Conservation (phyloP, 2,329 filamentous ascomycete genomes). For the Fusarium haematococcum region DNA sequence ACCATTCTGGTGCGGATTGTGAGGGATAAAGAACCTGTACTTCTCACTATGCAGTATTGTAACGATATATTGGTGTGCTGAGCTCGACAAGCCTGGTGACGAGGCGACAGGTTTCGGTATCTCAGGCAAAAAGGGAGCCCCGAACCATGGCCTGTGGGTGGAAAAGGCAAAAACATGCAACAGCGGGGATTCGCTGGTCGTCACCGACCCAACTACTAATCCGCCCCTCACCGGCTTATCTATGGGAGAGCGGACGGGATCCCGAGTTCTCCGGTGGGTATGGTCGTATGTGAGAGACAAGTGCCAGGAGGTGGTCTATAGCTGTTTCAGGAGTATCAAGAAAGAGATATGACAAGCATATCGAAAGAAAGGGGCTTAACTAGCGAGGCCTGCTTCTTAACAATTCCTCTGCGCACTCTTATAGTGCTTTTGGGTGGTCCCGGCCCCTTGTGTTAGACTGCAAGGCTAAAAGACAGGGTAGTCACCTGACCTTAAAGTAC, state of each 20-base stretch:
- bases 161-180: background rate
- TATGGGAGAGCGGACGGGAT: conserved; percentile 1
- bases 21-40: background rate
- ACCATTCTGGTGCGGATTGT: background rate
- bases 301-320: background rate
- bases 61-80: background rate
- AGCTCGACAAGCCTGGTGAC: background rate
- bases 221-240: background rate
- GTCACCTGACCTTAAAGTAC: background rate
- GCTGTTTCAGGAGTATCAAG: background rate
- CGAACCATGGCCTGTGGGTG: background rate
- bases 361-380: background rate
- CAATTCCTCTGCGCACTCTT: background rate
- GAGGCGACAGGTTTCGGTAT: background rate
- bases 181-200: background rate
- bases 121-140: background rate
- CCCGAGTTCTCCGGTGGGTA: background rate
- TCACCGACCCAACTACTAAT: conserved; percentile 1
- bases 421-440: background rate
- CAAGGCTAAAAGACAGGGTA: background rate
- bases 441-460: background rate
- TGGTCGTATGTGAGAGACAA: background rate
- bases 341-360: background rate
- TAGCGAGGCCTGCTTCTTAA: background rate
- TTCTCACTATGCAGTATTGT: background rate